phyloP scores from a whole-genome alignment of 768 basidiomycete genomes.

The Lactifluus echinatus region DNA sequence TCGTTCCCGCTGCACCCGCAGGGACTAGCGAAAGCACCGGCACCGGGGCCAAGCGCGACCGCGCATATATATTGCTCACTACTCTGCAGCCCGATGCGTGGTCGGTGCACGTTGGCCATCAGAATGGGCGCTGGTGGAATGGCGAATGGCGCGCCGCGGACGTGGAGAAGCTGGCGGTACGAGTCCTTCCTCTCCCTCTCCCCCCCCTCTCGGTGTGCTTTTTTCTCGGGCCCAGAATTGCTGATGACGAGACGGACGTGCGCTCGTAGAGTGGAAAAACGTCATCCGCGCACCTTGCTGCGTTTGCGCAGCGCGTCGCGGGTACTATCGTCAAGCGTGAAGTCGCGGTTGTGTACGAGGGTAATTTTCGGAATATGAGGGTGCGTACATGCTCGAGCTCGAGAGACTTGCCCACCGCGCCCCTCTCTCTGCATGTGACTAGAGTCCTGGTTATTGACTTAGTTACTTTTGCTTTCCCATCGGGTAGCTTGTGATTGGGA shows the following conservation, averaged over 20 bases:
- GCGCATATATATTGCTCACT: constrained; percentile 2
- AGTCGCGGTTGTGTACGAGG: neutral
- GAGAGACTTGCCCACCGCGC: no score
- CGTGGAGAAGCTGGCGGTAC: constrained; percentile 5
- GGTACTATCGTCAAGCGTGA: neutral
- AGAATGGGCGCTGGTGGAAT: constrained; percentile 14
- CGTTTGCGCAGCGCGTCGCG: constrained; percentile 9
- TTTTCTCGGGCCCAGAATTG: no score
- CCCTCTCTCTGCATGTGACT: no score
- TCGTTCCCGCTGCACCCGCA: neutral
- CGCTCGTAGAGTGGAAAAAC: neutral
- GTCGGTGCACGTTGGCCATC: constrained; percentile 9
- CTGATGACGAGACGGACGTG: neutral
- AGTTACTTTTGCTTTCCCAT: no score
- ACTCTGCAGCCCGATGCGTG: constrained; percentile 1
- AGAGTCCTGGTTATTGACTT: neutral
- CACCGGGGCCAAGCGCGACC: neutral
- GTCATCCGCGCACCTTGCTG: neutral
- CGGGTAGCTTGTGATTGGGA: constrained; percentile 9
- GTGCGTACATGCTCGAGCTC: neutral
- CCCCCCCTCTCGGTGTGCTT: no score
- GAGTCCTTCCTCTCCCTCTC: neutral
- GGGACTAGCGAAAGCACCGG: neutral
- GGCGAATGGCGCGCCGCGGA: constrained; percentile 6
- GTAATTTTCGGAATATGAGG: constrained; percentile 5